phyloP scores from a whole-genome alignment of 2,329 filamentous ascomycete species.

The Capronia americana region DNA sequence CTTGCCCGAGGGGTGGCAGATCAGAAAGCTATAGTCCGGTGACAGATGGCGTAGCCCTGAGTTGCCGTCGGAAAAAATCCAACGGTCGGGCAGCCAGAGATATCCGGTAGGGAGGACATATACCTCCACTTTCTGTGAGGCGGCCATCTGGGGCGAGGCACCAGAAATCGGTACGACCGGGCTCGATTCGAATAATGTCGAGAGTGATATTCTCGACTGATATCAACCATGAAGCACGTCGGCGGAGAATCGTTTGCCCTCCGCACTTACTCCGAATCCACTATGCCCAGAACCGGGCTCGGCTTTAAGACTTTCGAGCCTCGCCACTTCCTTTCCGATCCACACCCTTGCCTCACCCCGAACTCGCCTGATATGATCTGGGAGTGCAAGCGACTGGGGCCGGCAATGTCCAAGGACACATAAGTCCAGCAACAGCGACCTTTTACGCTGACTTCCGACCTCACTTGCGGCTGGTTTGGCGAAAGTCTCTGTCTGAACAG shows the following conservation, averaged over 20 bases:
- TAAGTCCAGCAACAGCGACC: background rate
- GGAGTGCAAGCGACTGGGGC: background rate
- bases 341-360: constrained; percentile 6
- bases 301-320: constrained; percentile 3
- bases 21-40: constrained; percentile 25
- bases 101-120: constrained; percentile 23
- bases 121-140: constrained; percentile 10
- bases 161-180: background rate
- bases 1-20: constrained; percentile 17
- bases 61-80: constrained; percentile 24
- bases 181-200: background rate
- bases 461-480: background rate
- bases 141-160: background rate
- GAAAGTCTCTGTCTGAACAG: background rate
- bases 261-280: background rate
- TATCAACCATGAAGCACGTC: background rate
- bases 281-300: background rate
- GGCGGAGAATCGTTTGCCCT: background rate
- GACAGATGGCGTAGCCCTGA: constrained; percentile 15
- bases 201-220: background rate
- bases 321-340: constrained; percentile 8
- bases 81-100: constrained; percentile 22
- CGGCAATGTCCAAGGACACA: background rate
- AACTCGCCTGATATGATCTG: background rate
- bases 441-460: background rate